Conservation (phyloP, 2,329 filamentous ascomycete genomes). For the Helotiales sp. region DNA sequence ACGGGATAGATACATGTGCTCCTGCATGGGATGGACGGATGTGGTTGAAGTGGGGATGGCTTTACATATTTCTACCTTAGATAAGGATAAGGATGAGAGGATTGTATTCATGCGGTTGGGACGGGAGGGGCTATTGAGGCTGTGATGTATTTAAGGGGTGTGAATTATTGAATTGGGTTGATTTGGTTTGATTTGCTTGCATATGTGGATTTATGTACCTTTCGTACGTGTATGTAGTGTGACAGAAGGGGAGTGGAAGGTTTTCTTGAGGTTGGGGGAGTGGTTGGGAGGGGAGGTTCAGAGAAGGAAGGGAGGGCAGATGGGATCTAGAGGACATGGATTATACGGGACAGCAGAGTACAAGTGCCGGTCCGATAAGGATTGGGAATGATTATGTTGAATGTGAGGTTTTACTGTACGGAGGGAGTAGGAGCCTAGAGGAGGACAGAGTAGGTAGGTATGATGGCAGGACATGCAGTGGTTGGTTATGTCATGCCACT, state of each 20-base stretch:
- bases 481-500: not conserved
- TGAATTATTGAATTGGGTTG: not conserved
- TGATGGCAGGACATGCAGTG: not conserved
- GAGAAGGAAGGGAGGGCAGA: too few relatives aligned
- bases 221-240: too few relatives aligned
- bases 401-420: not conserved
- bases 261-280: too few relatives aligned
- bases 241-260: too few relatives aligned
- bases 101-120: not conserved
- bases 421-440: not conserved
- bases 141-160: not conserved
- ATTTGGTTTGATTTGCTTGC: too few relatives aligned
- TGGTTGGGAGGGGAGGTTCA: too few relatives aligned
- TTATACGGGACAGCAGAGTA: too few relatives aligned
- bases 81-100: not conserved
- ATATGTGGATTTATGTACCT: too few relatives aligned
- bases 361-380: not conserved
- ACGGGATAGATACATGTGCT: not conserved
- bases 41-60: not conserved
- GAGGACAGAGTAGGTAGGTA: not conserved
- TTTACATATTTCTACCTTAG: not conserved
- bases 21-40: too few relatives aligned
- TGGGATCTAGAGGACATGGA: not conserved
- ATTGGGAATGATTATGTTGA: not conserved
- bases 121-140: not conserved